Conservation (phyloP, 805 yeast species). For the Scheffersomyces lignosus region DNA sequence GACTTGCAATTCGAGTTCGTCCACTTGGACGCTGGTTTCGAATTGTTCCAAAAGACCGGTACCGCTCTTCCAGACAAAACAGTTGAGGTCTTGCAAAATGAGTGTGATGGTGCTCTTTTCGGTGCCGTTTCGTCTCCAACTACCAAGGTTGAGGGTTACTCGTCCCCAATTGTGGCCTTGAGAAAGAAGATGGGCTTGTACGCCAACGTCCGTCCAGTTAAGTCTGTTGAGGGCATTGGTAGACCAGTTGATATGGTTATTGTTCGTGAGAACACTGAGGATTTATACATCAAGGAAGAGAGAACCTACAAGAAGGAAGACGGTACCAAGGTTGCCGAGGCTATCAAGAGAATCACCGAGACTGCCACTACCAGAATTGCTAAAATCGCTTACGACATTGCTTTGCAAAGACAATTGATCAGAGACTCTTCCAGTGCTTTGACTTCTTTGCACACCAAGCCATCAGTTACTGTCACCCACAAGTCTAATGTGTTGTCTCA, state of each 20-base stretch:
- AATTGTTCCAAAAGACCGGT: slow-evolving; percentile 91
- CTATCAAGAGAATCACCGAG: slow-evolving; percentile 94
- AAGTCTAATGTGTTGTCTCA: slow-evolving; percentile 92
- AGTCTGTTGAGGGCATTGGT: slow-evolving; percentile 82
- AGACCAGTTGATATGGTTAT: slow-evolving; percentile 96
- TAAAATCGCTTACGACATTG: slow-evolving; percentile 87
- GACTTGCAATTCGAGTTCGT: slow-evolving; percentile 84
- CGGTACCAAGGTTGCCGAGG: slow-evolving; percentile 92
- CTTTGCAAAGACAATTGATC: slow-evolving; percentile 82
- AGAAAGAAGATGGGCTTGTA: slow-evolving; percentile 92
- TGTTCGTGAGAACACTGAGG: slow-evolving; percentile 98
- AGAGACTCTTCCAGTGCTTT: slow-evolving; percentile 55
- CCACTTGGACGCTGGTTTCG: slow-evolving; percentile 91
- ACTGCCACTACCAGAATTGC: slow-evolving; percentile 84
- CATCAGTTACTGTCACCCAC: slow-evolving; percentile 89
- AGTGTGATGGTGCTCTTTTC: slow-evolving; percentile 95
- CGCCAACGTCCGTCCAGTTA: slow-evolving; percentile 98
- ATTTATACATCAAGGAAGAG: slow-evolving; percentile 94
- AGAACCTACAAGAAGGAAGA: slow-evolving; percentile 68
- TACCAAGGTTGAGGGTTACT: slow-evolving; percentile 91
- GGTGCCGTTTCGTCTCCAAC: slow-evolving; percentile 98
- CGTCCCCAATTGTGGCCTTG: slow-evolving; percentile 98
- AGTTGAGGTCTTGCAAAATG: slow-evolving; percentile 67
- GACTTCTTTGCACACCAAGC: slow-evolving; percentile 40
- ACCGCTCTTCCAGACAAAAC: slow-evolving; percentile 94